phyloP scores from a whole-genome alignment of 2,329 filamentous ascomycete genomes.

The Colletotrichum musae region DNA sequence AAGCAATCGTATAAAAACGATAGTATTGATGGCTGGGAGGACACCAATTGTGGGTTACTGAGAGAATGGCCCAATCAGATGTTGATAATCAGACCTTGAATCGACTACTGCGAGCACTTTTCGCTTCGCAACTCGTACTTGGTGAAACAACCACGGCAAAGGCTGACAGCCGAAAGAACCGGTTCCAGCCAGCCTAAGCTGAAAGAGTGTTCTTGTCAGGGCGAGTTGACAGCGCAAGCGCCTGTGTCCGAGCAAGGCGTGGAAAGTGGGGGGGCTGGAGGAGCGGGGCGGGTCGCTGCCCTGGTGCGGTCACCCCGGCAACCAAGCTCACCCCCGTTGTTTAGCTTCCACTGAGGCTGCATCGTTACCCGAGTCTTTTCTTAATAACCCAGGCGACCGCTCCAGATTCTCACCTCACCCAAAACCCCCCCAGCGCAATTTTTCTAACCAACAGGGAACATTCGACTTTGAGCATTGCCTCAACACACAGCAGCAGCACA shows the following conservation, averaged over 20 bases:
- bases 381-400: conserved; percentile 32
- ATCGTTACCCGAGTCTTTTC: conserved; percentile 34
- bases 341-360: conserved; percentile 29
- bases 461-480: conserved; percentile 28
- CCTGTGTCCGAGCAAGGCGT: conserved; percentile 14
- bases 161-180: not conserved
- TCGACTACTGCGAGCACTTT: too few relatives aligned
- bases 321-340: conserved; percentile 35
- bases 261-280: conserved; percentile 34
- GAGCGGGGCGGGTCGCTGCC: conserved; percentile 38
- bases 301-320: conserved; percentile 38
- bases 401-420: conserved; percentile 11
- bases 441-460: conserved; percentile 40
- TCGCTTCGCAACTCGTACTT: too few relatives aligned
- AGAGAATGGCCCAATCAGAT: too few relatives aligned
- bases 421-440: conserved; percentile 24
- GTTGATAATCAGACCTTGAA: too few relatives aligned
- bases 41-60: too few relatives aligned
- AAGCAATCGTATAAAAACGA: too few relatives aligned
- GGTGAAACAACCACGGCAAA: conserved; percentile 3
- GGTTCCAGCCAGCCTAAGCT: not conserved
- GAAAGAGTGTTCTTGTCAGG: conserved; percentile 13
- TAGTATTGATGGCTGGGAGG: too few relatives aligned
- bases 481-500: conserved; percentile 36
- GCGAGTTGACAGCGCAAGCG: conserved; percentile 33